These are phyloP conservation scores for Herpetomonas samuelpessoai DNA, from an alignment of 208 protist genomes.

Conservation along the genomic window DNA sequence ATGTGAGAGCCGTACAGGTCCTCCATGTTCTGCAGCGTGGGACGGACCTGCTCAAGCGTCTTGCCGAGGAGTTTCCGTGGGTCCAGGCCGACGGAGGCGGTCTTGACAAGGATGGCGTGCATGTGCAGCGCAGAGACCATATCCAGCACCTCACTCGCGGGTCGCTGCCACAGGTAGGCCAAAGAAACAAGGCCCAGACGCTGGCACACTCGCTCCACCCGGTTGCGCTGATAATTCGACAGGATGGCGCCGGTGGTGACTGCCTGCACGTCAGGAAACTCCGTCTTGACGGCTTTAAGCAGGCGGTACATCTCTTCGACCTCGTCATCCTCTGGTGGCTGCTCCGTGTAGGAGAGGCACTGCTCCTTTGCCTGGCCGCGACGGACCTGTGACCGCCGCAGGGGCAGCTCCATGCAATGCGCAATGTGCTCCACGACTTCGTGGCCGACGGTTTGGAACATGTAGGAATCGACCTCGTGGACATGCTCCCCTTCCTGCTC, in stretches of 20 bases:
- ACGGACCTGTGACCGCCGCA: slow-evolving; percentile 82
- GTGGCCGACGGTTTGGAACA: slow-evolving; percentile 99
- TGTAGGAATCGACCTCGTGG: slow-evolving; percentile 95
- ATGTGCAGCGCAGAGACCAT: slow-evolving; percentile 89
- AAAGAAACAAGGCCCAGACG: slow-evolving; percentile 93
- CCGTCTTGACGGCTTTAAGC: slow-evolving; percentile 81
- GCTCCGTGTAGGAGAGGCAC: slow-evolving; percentile 76
- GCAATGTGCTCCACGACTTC: slow-evolving; percentile 89
- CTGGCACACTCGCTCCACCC: slow-evolving; percentile 97
- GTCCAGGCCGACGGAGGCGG: slow-evolving; percentile 91
- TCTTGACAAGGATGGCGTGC: slow-evolving; percentile 95
- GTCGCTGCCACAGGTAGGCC: slow-evolving; percentile 96
- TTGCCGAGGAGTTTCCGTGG: slow-evolving; percentile 89
- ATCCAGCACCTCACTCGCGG: slow-evolving; percentile 92
- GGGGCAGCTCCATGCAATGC: slow-evolving; percentile 89
- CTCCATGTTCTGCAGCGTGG: slow-evolving; percentile 54
- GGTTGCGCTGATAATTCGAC: slow-evolving; percentile 97
- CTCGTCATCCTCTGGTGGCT: slow-evolving; percentile 90
- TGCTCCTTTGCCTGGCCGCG: slow-evolving; percentile 67
- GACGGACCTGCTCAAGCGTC: slow-evolving; percentile 68
- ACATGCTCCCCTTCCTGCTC: slow-evolving; percentile 17
- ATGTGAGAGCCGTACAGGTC: slow-evolving; percentile 82
- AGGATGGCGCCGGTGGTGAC: slow-evolving; percentile 98
- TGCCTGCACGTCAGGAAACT: slow-evolving; percentile 86
- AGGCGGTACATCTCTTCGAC: slow-evolving; percentile 96